A percentile compares a stretch with the other conserved stretches of the same genome.
phyloP scores from a whole-genome alignment of 345 rosid genomes.

The Eucalyptus fibrosa region DNA sequence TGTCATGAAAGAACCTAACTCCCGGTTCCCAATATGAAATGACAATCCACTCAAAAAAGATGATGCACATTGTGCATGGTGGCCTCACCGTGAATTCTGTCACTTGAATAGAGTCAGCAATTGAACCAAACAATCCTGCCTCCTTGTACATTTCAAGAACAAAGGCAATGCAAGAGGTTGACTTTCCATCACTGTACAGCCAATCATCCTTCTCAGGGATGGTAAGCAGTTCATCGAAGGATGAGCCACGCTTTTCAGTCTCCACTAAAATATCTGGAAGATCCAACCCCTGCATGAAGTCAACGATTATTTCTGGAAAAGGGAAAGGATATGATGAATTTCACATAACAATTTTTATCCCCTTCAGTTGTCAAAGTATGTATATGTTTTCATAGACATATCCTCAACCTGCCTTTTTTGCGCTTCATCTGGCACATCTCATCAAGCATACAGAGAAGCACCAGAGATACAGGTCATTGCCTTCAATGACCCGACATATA shows the following conservation, averaged over 20 bases:
- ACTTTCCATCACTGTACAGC: constrained; percentile 89
- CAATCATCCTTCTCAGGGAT: constrained; percentile 95
- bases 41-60: background rate
- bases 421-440: background rate
- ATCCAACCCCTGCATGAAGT: constrained; percentile 51
- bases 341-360: background rate
- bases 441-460: background rate
- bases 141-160: constrained; percentile 94
- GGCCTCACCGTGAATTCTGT: constrained; percentile 86
- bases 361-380: background rate
- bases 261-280: constrained; percentile 81
- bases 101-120: constrained; percentile 61
- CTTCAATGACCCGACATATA: background rate
- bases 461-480: background rate
- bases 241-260: constrained; percentile 16
- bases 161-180: constrained; percentile 83
- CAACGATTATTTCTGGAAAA: background rate
- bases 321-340: background rate
- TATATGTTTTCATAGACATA: background rate
- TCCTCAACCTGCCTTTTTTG: background rate
- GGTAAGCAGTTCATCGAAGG: constrained; percentile 58
- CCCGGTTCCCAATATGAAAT: background rate
- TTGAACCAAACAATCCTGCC: constrained; percentile 80
- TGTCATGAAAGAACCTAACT: background rate
- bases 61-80: background rate